Evolutionary conservation across 1,284 basidiomycete species (phyloP).

Genomic region (Gomphus bonarii): DNA sequence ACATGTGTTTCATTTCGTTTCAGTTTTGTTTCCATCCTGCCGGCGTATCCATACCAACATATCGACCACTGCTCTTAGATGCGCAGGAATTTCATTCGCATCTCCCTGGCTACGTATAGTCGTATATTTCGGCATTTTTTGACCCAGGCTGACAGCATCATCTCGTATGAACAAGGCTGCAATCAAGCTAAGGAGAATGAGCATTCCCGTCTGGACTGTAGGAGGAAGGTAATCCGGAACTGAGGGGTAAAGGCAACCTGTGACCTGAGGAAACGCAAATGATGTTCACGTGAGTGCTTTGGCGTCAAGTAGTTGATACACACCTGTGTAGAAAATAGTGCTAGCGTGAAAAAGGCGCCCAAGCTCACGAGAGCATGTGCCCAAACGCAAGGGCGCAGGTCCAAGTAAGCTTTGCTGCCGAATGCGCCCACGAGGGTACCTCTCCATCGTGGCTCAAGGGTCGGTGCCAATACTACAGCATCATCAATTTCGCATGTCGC

Average conservation of each 20-base stretch:
- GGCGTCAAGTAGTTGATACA: no score
- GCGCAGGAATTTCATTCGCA: neutral
- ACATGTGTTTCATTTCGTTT: no score
- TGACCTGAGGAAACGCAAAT: neutral
- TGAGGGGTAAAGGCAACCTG: conserved; percentile 9
- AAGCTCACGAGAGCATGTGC: conserved; percentile 9
- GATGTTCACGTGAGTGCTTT: no score
- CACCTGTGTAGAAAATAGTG: conserved; percentile 11
- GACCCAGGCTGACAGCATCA: conserved; percentile 5
- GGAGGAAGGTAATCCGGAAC: conserved; percentile 9
- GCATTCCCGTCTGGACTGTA: conserved; percentile 7
- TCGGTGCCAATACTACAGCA: neutral
- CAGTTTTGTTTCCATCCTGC: neutral
- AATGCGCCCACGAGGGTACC: conserved; percentile 1
- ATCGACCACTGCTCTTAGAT: neutral
- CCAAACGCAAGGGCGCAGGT: conserved; percentile 5
- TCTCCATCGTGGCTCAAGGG: conserved; percentile 6
- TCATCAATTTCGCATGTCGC: neutral
- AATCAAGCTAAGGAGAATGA: conserved; percentile 2
- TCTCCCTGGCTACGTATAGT: neutral
- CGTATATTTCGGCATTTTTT: neutral
- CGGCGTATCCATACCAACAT: neutral
- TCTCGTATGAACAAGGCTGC: conserved; percentile 9
- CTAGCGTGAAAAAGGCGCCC: conserved; percentile 4
- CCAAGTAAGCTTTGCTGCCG: conserved; percentile 7